Evolutionary conservation across 2,329 filamentous ascomycete genomes (phyloP).

Genomic region (Chrysosporium keratinophilum): DNA sequence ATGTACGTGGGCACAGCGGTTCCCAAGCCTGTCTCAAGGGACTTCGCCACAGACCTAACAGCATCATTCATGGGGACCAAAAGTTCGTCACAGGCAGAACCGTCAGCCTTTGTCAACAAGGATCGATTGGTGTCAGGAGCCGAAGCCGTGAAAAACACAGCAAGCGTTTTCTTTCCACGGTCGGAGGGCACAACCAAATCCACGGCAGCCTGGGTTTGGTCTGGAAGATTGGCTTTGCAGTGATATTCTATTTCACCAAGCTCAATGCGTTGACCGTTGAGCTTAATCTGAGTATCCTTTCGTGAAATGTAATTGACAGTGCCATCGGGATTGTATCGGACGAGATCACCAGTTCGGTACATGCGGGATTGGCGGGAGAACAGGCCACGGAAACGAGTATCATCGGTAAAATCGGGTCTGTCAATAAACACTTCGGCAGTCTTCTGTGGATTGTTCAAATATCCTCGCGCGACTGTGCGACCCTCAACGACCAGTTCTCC

Average conservation of each 20-base stretch:
- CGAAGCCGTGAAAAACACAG: conserved; percentile 13
- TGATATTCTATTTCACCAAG: conserved; percentile 24
- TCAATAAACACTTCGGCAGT: conserved; percentile 47
- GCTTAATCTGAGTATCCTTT: conserved; percentile 56
- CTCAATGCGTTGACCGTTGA: conserved; percentile 25
- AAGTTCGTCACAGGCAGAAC: conserved; percentile 13
- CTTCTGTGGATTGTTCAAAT: conserved; percentile 46
- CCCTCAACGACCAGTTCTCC: conserved; percentile 22
- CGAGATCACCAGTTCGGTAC: conserved; percentile 23
- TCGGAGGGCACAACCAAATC: conserved; percentile 15
- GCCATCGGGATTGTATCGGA: conserved; percentile 19
- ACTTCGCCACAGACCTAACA: conserved; percentile 13
- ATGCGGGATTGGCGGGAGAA: conserved; percentile 17
- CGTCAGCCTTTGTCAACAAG: conserved; percentile 10
- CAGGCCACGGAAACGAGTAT: conserved; percentile 10
- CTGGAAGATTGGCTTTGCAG: conserved; percentile 12
- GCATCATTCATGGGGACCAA: conserved; percentile 14
- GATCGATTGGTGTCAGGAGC: background rate
- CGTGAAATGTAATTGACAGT: conserved; percentile 20
- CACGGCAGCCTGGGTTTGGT: conserved; percentile 13
- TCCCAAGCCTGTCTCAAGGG: conserved; percentile 11
- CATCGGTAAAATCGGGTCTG: conserved; percentile 29
- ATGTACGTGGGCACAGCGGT: conserved; percentile 28
- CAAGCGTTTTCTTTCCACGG: conserved; percentile 14
- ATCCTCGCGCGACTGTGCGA: conserved; percentile 47